Evolutionary conservation across 768 basidiomycete genomes (phyloP), one percentile per base, ranked within the genome.

Genomic region (Cyclocybe aegerita): DNA sequence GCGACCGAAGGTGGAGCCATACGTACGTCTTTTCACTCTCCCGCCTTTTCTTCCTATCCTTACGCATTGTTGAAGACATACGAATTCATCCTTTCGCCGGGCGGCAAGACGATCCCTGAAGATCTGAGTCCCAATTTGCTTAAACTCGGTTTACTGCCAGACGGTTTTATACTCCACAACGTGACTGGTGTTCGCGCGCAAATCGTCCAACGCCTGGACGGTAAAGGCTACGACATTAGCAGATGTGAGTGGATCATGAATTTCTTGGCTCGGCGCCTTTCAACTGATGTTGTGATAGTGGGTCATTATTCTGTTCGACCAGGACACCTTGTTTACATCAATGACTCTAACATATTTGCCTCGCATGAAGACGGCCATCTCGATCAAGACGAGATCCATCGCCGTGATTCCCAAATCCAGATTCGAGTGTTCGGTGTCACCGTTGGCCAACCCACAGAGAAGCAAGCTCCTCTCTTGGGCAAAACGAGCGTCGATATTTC

Each of bases 201-300:
- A 53, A 85, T 95, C 14, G 84, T 90, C 16, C 86, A 81, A 61
- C 77, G 92, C 23, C 64, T 93, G 46, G 93, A 95, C 58, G 86
- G 86, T 9, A 85, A 77, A 57, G 93, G 93, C 7, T 96, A 93
- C 58, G 90, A 96, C 58, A 78, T 98, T 46, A 79, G 87, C 32
- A 90, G 83, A 72, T 71, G 94, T 94, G 58, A 61, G 87, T 66
- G 14, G 34, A 37, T 41, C 49, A 7, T 34, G 23, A 3, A 23
- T 53, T 9, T 39, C 15, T 44, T 34, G 2, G 30, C 32, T 43
- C 17, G 23, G 37, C 9, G 4, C 32, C 15, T 48, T 38, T 37
- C 12, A 47, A 36, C 53, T 59, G 49, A 55, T 14, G 29, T 35
- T 39, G 35, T 40, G 39, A 9, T 51, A 94, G 91, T 95, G 60